A percentile compares a stretch with the other conserved stretches of the same genome.
Evolutionary conservation across 176 grass and related monocot genomes (phyloP).

Genomic region (Pontederia paniculata): DNA sequence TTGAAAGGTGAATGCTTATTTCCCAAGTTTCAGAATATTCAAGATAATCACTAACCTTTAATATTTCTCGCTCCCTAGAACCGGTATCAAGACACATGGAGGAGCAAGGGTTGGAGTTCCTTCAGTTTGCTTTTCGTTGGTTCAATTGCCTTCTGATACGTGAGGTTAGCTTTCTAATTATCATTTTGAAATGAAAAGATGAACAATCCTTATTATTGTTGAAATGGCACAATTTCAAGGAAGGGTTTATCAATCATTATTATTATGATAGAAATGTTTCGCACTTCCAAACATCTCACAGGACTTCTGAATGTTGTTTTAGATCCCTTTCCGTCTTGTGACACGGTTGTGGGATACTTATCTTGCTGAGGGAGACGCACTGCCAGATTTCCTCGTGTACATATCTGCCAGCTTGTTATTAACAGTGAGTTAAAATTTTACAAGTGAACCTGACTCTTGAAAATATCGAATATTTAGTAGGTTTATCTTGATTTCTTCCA

Average conservation of each 20-base stretch:
- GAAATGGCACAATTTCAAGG: too few species aligned
- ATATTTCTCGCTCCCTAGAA: constrained; percentile 33
- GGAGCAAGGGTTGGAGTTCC: constrained; percentile 92
- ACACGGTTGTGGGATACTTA: constrained; percentile 94
- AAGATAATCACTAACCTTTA: not conserved
- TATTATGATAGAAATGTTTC: too few species aligned
- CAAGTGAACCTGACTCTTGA: not conserved
- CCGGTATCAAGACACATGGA: constrained; percentile 93
- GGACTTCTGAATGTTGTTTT: not conserved
- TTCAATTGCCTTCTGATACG: constrained; percentile 98
- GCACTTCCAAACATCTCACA: too few species aligned
- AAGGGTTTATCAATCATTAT: too few species aligned
- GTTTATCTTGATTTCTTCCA: too few species aligned
- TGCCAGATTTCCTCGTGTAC: constrained; percentile 96
- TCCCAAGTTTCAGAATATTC: not conserved
- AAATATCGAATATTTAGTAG: too few species aligned
- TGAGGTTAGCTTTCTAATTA: constrained; percentile 33
- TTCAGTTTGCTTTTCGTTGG: constrained; percentile 98
- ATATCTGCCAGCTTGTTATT: constrained; percentile 96
- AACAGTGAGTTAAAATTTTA: constrained; percentile 48
- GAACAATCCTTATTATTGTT: too few species aligned
- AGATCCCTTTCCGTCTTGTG: constrained; percentile 91
- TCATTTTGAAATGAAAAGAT: too few species aligned
- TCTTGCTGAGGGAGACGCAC: constrained; percentile 86
- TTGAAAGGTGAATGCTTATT: not conserved